These are phyloP conservation scores for Termitomyces sp. DNA, from an alignment of 768 basidiomycete genomes.

Conservation along the genomic window DNA sequence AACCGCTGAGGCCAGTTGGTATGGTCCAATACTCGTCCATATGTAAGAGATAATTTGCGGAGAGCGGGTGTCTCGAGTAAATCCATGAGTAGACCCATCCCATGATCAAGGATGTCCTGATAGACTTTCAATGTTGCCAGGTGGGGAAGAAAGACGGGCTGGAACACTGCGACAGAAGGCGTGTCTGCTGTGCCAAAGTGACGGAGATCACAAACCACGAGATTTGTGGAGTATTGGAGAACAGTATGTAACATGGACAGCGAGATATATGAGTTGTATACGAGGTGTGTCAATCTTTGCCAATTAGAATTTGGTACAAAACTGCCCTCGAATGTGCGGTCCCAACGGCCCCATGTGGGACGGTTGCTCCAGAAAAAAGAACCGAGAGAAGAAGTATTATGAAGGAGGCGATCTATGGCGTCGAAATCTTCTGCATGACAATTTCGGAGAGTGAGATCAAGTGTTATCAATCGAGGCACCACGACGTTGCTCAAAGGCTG, in stretches of 20 bases:
- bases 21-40: neutral
- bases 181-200: neutral
- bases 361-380: neutral
- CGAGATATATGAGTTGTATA: neutral
- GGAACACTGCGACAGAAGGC: neutral
- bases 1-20: neutral
- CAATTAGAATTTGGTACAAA: neutral
- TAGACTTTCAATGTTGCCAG: neutral
- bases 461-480: neutral
- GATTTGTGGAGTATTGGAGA: neutral
- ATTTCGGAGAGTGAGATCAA: neutral
- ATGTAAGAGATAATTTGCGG: neutral
- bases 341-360: neutral
- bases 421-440: neutral
- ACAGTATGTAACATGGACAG: neutral
- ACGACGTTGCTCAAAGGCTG: neutral
- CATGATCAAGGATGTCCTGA: neutral
- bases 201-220: neutral
- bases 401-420: neutral
- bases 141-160: neutral
- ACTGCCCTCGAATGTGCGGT: neutral
- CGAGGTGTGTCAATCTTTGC: neutral
- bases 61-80: neutral
- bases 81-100: neutral
- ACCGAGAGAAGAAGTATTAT: neutral